Base-by-base conservation (phyloP, 2,329 filamentous ascomycete species). In the Colletotrichum tofieldiae region DNA sequence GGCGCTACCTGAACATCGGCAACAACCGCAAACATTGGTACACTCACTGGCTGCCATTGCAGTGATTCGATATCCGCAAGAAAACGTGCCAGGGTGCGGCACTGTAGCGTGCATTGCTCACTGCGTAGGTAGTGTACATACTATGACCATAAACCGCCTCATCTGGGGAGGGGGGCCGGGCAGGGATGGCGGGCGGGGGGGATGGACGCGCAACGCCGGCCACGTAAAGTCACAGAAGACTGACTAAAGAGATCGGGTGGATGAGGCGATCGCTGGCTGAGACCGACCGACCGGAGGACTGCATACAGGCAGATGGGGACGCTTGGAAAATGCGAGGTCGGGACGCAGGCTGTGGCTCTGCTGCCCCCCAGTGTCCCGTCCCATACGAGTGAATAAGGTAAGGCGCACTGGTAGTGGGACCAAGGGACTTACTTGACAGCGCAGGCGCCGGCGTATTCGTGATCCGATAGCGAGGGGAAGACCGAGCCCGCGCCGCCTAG, bases 251-350 rank as follows among this genome's bases (percentile, higher is more conserved):
- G 69, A 72, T 68, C 65, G 65, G 59, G 59, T 72, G 65, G 65
- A 60, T 59, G 69, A 69, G 69, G 52, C 69, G 59, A 72, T 72
- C 69, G 69, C 69, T 72, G 66, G 58, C 52, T 43, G 69, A 68
- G 52, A 29, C 55, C 16, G 49, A 49, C 56, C 41, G 59, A 60
- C 59, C 65, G n/a, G 68, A 52, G 58, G 56, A 68, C 52, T 59
- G 37, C 65, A 68, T 43, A 59, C 55, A 6, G 29, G 23, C 5
- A n/a, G 32, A 32, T 14, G 65, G 59, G 37, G 59, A 45, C 37
- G 8, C 39, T 61, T 18, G n/a, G 32, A 41, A 67, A 51, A 54
- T 45, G 68, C 64, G 68, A 71, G 68, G 65, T 69, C 47, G 54
- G 59, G 58, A 47, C 49, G 59, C 59, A 14, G 43, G 20, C 45